Conservation (phyloP, 2,329 filamentous ascomycete genomes). For the Fusarium globosum region DNA sequence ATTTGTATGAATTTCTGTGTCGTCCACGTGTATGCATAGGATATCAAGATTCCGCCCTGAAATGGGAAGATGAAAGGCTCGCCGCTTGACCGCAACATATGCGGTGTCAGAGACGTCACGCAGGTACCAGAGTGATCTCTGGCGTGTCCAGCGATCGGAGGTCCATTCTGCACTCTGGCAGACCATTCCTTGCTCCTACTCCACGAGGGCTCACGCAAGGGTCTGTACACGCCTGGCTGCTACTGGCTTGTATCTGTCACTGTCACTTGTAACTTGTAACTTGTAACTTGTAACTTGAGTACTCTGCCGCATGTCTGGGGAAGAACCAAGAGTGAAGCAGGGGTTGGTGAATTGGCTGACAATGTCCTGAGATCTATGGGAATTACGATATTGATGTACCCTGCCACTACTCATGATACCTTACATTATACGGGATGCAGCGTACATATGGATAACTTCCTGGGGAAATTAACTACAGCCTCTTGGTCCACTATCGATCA, state of each 20-base stretch:
- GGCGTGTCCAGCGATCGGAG: conserved; percentile 9
- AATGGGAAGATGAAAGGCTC: conserved; percentile 4
- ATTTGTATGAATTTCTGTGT: conserved; percentile 6
- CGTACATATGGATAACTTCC: conserved; percentile 7
- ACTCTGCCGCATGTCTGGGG: conserved; percentile 26
- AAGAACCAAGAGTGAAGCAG: conserved; percentile 24
- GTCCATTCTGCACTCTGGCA: conserved; percentile 21
- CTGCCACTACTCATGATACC: conserved; percentile 32
- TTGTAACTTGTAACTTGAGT: conserved; percentile 16
- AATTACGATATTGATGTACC: conserved; percentile 19
- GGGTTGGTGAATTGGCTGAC: conserved; percentile 33
- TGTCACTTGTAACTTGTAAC: neutral
- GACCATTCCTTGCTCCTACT: conserved; percentile 34
- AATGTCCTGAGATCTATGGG: conserved; percentile 24
- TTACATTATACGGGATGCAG: neutral
- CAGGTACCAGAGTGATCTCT: conserved; percentile 40
- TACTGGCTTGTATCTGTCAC: conserved; percentile 35
- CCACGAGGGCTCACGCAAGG: conserved; percentile 45
- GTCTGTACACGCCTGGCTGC: conserved; percentile 33
- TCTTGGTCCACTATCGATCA: conserved; percentile 22
- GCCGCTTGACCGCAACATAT: conserved; percentile 26
- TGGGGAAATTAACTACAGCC: conserved; percentile 8
- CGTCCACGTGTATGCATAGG: conserved; percentile 9
- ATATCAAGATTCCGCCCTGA: neutral
- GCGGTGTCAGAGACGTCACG: conserved; percentile 41